Percentiles rank a stretch among this genome's conserved stretches.
phyloP scores from a whole-genome alignment of 306 rosid species.

The Begonia fuchsioides region DNA sequence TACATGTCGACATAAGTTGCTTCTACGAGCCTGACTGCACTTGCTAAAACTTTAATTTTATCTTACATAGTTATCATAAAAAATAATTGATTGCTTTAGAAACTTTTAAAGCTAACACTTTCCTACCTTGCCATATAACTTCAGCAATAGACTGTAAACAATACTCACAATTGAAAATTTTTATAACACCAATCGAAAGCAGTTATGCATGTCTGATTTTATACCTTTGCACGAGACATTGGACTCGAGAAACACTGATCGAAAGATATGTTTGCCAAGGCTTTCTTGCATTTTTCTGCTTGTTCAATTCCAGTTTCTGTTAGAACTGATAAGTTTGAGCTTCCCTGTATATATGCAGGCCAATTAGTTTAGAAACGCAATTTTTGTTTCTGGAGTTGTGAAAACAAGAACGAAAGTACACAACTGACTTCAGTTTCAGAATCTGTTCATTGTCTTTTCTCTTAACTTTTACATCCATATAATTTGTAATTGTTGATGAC shows the following conservation, averaged over 20 bases:
- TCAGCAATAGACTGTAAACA: constrained; percentile 61
- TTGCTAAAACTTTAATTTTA: no score
- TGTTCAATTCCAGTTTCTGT: constrained; percentile 46
- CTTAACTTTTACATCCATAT: no score
- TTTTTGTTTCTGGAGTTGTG: not conserved
- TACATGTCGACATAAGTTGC: no score
- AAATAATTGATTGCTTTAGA: no score
- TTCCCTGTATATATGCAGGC: constrained; percentile 21
- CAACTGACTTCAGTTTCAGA: not conserved
- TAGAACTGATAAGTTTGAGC: constrained; percentile 58
- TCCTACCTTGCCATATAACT: constrained; percentile 53
- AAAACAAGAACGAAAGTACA: not conserved
- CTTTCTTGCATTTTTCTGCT: constrained; percentile 51
- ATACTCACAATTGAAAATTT: constrained; percentile 7
- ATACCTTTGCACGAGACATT: constrained; percentile 72
- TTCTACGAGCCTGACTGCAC: no score
- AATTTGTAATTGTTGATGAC: no score
- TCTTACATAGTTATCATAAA: no score
- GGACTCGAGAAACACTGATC: constrained; percentile 60
- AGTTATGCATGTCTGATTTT: not conserved
- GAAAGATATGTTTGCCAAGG: constrained; percentile 39
- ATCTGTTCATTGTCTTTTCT: no score
- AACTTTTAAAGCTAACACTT: no score
- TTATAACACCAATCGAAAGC: not conserved
- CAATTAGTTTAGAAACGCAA: constrained; percentile 3